These are phyloP conservation scores for Ganoderma sinense DNA, from an alignment of 1,284 basidiomycete species.

Conservation along the genomic window DNA sequence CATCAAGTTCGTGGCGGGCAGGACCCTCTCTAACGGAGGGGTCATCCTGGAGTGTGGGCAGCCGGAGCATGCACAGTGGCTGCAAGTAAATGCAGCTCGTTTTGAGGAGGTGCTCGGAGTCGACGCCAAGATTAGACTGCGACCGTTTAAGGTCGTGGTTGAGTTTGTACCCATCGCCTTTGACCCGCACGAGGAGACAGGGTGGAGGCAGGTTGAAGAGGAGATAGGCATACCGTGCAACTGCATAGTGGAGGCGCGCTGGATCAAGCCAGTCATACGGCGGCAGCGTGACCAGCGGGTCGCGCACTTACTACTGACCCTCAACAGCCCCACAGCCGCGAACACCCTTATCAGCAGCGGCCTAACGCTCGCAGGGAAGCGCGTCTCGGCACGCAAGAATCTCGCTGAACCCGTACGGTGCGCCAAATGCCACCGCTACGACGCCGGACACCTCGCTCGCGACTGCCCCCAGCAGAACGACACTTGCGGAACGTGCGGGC, in stretches of 20 bases:
- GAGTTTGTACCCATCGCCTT: not conserved
- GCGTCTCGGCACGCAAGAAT: not conserved
- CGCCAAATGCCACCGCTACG: conserved; percentile 39
- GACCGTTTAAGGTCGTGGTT: not conserved
- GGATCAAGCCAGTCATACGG: not conserved
- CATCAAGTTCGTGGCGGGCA: not conserved
- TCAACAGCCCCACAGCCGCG: conserved; percentile 7
- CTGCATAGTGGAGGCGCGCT: not conserved
- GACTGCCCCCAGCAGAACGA: conserved; percentile 30
- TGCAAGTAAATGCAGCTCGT: not conserved
- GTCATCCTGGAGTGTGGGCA: not conserved
- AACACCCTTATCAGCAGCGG: conserved; percentile 20
- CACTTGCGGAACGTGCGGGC: conserved; percentile 36
- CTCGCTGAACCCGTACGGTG: conserved; percentile 32
- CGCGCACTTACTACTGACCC: not conserved
- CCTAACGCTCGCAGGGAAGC: conserved; percentile 13
- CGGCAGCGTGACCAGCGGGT: conserved; percentile 1
- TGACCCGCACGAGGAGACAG: not conserved
- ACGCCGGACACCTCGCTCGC: conserved; percentile 31
- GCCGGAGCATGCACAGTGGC: not conserved
- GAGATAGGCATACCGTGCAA: not conserved
- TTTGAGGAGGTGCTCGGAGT: not conserved
- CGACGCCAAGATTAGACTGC: not conserved
- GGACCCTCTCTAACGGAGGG: not conserved
- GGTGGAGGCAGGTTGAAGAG: not conserved